Base-by-base conservation (phyloP, 2,329 filamentous ascomycete species). In the Penicillium decumbens region DNA sequence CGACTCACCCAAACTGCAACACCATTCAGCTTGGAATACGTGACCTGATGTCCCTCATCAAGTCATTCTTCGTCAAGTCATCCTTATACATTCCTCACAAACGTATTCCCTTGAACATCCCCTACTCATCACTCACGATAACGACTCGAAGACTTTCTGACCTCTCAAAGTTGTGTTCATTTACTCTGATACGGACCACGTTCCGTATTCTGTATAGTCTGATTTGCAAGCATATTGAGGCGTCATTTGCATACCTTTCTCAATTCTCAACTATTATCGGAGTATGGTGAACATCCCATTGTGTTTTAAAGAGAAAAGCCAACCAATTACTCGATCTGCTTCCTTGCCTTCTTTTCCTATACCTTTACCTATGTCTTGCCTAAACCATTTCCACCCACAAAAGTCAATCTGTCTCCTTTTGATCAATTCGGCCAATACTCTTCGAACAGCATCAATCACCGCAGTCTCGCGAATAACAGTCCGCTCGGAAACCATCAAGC, bases 381-480 rank as follows among this genome's bases (percentile, higher is more conserved):
- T 18, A 39, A n/a, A 18, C 29, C 3, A 33, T 10, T 8, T 6
- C 15, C 8, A 35, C 7, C 2, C 4, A 5, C 37, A 13, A 3
- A 6, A 20, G n/a, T 15, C 6, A 28, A 7, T 12, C 20, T 13
- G n/a, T 25, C 0, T 6, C 27, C 13, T 45, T 18, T 45, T 18
- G 18, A 15, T 9, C n/a, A 32, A 25, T 2, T 8, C 25, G 18
- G 9, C n/a, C 24, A 9, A 10, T 35, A n/a, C 24, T 27, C 29
- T 51, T 46, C 2, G 50, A 9, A 40, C 33, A 10, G 51, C 51
- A 27, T 51, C 49, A 4, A 52, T 27, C 9, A 35, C 50, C 2
- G 49, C 58, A 6, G 41, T 41, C 41, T 54, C 56, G 7, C 49
- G 43, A 32, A 57, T 55, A 37, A 57, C 37, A 37, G 49, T 60